Base-by-base conservation (phyloP, 148 eudicot species). In the Gaultheria prostrata region DNA sequence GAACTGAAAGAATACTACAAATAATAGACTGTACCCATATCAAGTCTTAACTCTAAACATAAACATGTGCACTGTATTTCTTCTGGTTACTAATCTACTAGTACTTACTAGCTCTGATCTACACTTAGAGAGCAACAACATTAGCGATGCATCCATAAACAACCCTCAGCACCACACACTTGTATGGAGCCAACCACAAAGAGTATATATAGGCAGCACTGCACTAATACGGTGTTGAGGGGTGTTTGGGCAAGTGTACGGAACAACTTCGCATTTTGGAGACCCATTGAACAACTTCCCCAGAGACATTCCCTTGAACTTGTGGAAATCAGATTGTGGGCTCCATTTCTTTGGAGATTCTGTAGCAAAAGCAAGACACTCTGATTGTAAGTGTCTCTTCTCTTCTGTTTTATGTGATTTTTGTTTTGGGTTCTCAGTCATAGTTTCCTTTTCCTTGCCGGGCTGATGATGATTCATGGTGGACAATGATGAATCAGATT, bases 211-310 rank as follows among this genome's bases (percentile, higher is more conserved):
- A 28, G 0, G 2, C n/a, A 26, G 71, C 32, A 26, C 12, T 26
- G 12, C 33, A 26, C 2, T 11, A 65, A 26, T 26, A n/a, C 26
- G 32, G 33, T 26, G 71, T 65, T 65, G 71, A 26, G 7, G 71
- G 71, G 33, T 65, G 15, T 70, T 70, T 6, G 45, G 43, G 14
- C 75, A 70, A 33, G 20, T 0, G 10, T 1, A 2, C 32, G 15
- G 21, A 70, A 70, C 13, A 14, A 70, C 20, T 14, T 11, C 45
- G n/a, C 88, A 83, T 26, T 86, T 79, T 26, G 81, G 78, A 24
- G 90, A 87, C 32, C 89, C 85, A 49, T 80, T 85, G 80, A 93
- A 92, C 69, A 89, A 81, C 70, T 82, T 90, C 83, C 87, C 90
- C 76, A 88, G 79, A n/a, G 86, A 85, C 67, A 84, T 77, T 46